Evolutionary conservation across 2,329 filamentous ascomycete genomes (phyloP).

Genomic region (Tolypocladium endophyticum): DNA sequence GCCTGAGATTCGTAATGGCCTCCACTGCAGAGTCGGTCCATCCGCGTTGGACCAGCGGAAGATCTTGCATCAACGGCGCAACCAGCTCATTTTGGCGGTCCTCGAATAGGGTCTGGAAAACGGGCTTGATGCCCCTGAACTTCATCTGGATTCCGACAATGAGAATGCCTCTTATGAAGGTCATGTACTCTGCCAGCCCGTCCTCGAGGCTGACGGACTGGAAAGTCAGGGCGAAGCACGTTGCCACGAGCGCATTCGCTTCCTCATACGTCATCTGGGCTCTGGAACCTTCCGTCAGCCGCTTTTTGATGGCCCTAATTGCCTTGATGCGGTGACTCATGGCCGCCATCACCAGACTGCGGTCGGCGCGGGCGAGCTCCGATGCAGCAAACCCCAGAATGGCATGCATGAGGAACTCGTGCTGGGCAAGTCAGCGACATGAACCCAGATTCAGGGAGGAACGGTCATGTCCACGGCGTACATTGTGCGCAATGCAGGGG

Average conservation of each 20-base stretch:
- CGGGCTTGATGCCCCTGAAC: slow-evolving; percentile 33
- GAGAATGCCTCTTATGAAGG: slow-evolving; percentile 46
- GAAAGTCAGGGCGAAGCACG: slow-evolving; percentile 49
- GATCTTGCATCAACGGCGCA: slow-evolving; percentile 30
- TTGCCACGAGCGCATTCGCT: slow-evolving; percentile 47
- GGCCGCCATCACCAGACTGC: slow-evolving; percentile 43
- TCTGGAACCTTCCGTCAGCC: slow-evolving; percentile 32
- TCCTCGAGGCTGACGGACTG: slow-evolving; percentile 48
- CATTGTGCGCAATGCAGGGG: slow-evolving; percentile 55
- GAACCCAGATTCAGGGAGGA: background rate
- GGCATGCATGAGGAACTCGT: slow-evolving; percentile 61
- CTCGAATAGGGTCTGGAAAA: slow-evolving; percentile 37
- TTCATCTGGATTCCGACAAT: slow-evolving; percentile 45
- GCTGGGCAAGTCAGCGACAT: slow-evolving; percentile 22
- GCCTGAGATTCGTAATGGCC: slow-evolving; percentile 29
- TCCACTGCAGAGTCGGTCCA: slow-evolving; percentile 36
- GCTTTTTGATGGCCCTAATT: slow-evolving; percentile 49
- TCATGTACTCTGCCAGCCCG: slow-evolving; percentile 50
- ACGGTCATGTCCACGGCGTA: slow-evolving; percentile 21
- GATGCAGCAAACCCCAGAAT: slow-evolving; percentile 59
- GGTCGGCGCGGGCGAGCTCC: slow-evolving; percentile 40
- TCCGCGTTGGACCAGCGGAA: slow-evolving; percentile 33
- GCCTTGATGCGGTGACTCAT: slow-evolving; percentile 57
- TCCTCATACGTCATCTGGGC: slow-evolving; percentile 35
- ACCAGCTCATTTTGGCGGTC: slow-evolving; percentile 30